A percentile compares a stretch with the other conserved stretches of the same genome.
Conservation (phyloP, 768 basidiomycete genomes). For the Leucocoprinus birnbaumii region DNA sequence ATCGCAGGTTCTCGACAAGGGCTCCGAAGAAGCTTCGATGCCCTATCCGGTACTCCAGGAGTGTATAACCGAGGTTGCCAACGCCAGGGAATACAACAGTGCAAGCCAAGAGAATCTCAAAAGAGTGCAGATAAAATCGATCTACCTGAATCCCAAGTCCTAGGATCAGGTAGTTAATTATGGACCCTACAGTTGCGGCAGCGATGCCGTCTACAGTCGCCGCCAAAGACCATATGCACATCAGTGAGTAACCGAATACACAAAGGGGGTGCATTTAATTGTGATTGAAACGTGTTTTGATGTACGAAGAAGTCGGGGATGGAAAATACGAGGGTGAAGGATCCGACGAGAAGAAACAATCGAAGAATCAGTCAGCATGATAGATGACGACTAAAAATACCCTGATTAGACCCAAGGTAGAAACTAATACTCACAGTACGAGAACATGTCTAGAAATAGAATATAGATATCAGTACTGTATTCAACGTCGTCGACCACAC, state of each 20-base stretch:
- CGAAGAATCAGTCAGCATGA: not conserved
- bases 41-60: conserved; percentile 77
- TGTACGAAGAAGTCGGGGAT: conserved; percentile 11
- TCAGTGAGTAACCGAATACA: not conserved
- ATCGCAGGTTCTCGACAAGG: conserved; percentile 55
- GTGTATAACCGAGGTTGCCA: conserved; percentile 71
- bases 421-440: conserved; percentile 32
- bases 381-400: not conserved
- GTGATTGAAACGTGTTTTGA: not conserved
- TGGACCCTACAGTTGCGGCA: conserved; percentile 58
- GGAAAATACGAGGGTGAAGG: not conserved
- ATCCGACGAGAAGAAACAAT: too few relatives aligned
- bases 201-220: conserved; percentile 54
- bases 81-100: conserved; percentile 76
- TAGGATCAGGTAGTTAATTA: conserved; percentile 75
- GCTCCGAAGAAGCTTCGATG: conserved; percentile 47
- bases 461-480: not conserved
- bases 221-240: not conserved
- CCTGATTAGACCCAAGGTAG: not conserved
- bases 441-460: conserved; percentile 39
- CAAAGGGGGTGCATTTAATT: not conserved
- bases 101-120: conserved; percentile 78
- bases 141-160: conserved; percentile 69
- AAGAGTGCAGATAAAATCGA: conserved; percentile 74
- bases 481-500: not conserved